Conservation (phyloP, 441 rosid genomes). For the Viola pubescens region DNA sequence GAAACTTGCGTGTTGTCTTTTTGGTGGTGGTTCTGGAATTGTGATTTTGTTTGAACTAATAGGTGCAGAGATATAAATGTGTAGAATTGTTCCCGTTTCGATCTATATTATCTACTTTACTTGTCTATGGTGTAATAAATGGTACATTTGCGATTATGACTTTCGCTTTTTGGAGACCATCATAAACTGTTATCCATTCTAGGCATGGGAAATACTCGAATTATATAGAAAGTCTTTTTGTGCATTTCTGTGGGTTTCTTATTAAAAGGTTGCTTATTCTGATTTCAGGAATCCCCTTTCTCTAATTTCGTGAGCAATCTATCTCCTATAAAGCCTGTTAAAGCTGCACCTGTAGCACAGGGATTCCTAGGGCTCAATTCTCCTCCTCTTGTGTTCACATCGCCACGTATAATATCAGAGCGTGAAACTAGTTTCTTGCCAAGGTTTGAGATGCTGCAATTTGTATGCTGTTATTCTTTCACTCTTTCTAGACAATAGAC, state of each 20-base stretch:
- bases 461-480: constrained; percentile 1
- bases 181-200: too few relatives aligned
- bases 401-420: constrained; percentile 28
- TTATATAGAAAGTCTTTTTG: background rate
- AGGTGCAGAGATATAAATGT: too few relatives aligned
- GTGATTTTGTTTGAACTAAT: too few relatives aligned
- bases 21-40: too few relatives aligned
- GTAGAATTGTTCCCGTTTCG: too few relatives aligned
- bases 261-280: constrained; percentile 1
- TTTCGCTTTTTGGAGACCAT: too few relatives aligned
- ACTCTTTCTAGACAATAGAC: background rate
- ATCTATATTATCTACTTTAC: too few relatives aligned
- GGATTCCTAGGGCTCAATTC: constrained; percentile 36
- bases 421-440: constrained; percentile 22
- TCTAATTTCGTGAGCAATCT: constrained; percentile 36
- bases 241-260: too few relatives aligned
- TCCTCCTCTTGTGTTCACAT: constrained; percentile 44
- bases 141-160: too few relatives aligned
- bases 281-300: constrained; percentile 46
- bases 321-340: constrained; percentile 40
- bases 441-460: constrained; percentile 27
- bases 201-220: too few relatives aligned
- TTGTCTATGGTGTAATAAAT: too few relatives aligned
- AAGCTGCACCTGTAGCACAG: constrained; percentile 25
- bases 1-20: too few relatives aligned